Base-by-base conservation (phyloP, 2,329 filamentous ascomycete species). In the Diaporthe caulivora region DNA sequence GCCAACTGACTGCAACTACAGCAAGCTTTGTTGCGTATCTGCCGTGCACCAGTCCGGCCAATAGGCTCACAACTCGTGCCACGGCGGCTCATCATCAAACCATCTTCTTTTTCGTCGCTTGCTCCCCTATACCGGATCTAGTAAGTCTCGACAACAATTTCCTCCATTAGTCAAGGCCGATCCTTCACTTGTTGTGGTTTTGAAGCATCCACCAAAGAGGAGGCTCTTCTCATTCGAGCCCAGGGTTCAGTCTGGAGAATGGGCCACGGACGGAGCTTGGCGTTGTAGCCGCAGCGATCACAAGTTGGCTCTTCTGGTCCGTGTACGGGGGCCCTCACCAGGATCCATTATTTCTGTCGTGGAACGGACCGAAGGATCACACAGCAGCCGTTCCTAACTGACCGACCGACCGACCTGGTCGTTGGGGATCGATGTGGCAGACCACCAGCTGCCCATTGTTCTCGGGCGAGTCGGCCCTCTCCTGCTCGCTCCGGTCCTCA, bases 331-430 rank as follows among this genome's bases (percentile, higher is more conserved):
- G 62, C 51, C 53, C 62, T 68, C 53, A 72, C 6, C 53, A 49
- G 71, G 42, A 21, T 58, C 71, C 51, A 72, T 72, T 69, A 34
- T 69, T 69, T 44, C 65, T 73, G 71, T 64, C 64, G 71, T 73
- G 71, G 49, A 62, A 73, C 71, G 55, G 65, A 64, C 65, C 55
- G 37, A 70, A 73, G 40, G 34, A 54, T 55, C 49, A 54, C 15
- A 60, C 26, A 34, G 29, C 60, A 51, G 55, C 47, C 47, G 40
- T 40, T 31, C 55, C 37, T 40, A 10, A 40, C 37, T 49, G 54
- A 47, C 51, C 24, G 53, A 53, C 49, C 44, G 68, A 70, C 68
- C 26, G 58, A n/a, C 58, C 58, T 42, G 58, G 24, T 47, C 26
- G 62, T 53, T 71, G 55, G 24, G 24, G 55, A 71, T 37, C 34